Evolutionary conservation across 1,284 basidiomycete species (phyloP), one percentile per base, ranked within the genome.

Genomic region (Malassezia nana): DNA sequence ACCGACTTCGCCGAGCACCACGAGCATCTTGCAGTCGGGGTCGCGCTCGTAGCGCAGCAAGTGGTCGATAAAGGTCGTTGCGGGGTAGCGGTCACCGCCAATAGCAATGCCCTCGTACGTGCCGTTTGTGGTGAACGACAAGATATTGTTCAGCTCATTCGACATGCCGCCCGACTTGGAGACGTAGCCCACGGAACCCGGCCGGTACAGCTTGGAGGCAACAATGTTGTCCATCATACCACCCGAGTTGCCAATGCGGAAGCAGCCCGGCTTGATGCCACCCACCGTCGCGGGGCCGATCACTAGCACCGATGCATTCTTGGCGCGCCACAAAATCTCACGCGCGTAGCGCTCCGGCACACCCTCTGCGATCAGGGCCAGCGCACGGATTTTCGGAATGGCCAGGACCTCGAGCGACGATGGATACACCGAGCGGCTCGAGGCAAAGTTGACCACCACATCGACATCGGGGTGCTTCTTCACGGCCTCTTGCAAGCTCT

Each of bases 161-260:
- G 92, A 98, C 94, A 98, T 98, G 77, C 94, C 92, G 66, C 92
- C 92, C 12, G 92, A 96, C 80, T 98, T 98, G 78, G 89, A 95
- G 75, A 98, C 92, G 78, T 96, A 96, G 74, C 89, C 92, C 69
- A 98, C 88, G 20, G 90, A 91, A 58, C 92, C 94, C 42, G 91
- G 79, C 72, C 91, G 89, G 83, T 96, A 98, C 62, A 98, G 87
- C 81, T 96, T 98, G 63, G 90, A 95, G 13, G 91, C 79, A 70
- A 96, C 90, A 78, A 96, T 92, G 81, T 96, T 98, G 81, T 98
- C 94, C 90, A 96, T 96, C 92, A 96, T 96, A 82, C 87, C 91
- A 81, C 92, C 92, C 62, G 89, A 92, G 83, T 96, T 98, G 69
- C 92, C 92, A 73, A 96, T 96, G 77, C 91, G 84, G 87, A 96